Base-by-base conservation (phyloP, 23 red algal species). In the Agarophyton chilense region DNA sequence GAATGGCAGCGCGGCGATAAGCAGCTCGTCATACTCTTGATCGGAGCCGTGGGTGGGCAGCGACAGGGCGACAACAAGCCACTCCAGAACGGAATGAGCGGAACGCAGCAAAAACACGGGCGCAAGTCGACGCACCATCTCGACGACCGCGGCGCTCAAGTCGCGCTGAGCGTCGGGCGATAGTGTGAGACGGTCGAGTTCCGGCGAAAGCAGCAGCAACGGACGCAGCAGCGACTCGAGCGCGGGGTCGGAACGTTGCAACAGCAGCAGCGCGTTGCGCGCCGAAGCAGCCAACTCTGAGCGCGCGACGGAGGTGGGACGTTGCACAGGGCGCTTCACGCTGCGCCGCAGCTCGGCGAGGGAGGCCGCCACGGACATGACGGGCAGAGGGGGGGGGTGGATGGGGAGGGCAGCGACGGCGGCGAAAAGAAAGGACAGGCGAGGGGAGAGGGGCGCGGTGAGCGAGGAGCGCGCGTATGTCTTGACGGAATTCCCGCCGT, bases 1-100 rank as follows among this genome's bases (percentile, higher is more conserved):
- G 33, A 78, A 91, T 12, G 87, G 74, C 21, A 91, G 74, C 36
- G 58, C 72, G 32, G 72, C n/a, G 39, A 63, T 38, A 17, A 91
- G 19, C 9, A 91, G 57, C 39, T 72, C 51, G 44, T 91, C 87
- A 10, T 78, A 72, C 87, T 91, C 87, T 4, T 49, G 5, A 16
- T 66, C 57, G 2, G 82, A 55, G 18, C 82, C 64, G 25, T 47
- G 64, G 1, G 50, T 36, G 32, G 45, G 18, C 34, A 81, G 16
- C 28, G 45, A 52, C 41, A 91, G 34, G 36, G 68, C 84, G 22
- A 72, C 52, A 29, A 91, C 19, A 22, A 81, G 50, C 87, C 87
- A 91, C 32, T 63, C 36, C 1, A 81, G 19, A 7, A 81, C 55
- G 21, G 47, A 35, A 44, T 91, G 87, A 9, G 76, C 55, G 25